Evolutionary conservation across 305 asterid species (phyloP).

Genomic region (Rubia peregrina): DNA sequence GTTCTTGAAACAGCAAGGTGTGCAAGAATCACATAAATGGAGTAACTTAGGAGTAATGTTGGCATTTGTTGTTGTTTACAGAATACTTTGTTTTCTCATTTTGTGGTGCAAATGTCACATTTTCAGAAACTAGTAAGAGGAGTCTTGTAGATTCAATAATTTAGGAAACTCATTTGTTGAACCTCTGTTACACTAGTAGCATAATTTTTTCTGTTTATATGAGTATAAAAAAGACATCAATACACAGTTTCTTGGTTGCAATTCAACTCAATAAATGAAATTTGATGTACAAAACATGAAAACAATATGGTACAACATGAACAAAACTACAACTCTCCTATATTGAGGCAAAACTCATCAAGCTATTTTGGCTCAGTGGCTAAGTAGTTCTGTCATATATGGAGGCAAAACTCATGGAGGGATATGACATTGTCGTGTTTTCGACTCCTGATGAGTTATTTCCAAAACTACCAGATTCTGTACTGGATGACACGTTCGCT

Average conservation of each 20-base stretch:
- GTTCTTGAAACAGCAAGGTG: constrained; percentile 42
- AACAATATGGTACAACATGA: not conserved
- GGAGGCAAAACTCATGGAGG: constrained; percentile 55
- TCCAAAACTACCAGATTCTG: constrained; percentile 28
- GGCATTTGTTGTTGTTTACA: constrained; percentile 42
- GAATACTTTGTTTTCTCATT: constrained; percentile 38
- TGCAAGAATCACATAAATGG: constrained; percentile 56
- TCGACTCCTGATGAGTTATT: constrained; percentile 29
- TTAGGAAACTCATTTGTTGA: constrained; percentile 2
- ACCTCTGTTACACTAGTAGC: not conserved
- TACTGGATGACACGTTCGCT: constrained; percentile 21
- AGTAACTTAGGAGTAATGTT: constrained; percentile 44
- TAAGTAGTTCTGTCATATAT: constrained; percentile 48
- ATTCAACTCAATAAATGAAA: not conserved
- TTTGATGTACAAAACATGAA: not conserved
- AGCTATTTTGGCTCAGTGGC: not conserved
- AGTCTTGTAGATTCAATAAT: not conserved
- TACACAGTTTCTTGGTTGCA: not conserved
- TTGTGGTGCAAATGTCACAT: constrained; percentile 37
- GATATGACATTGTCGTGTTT: constrained; percentile 34
- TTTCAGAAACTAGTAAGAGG: constrained; percentile 18
- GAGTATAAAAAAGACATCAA: not conserved
- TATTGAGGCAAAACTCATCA: not conserved
- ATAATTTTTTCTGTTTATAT: not conserved
- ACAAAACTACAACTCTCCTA: not conserved